Percentiles rank a stretch among this genome's conserved stretches.
These are phyloP conservation scores for Populus davidiana DNA, from an alignment of 345 rosid species.

Conservation along the genomic window DNA sequence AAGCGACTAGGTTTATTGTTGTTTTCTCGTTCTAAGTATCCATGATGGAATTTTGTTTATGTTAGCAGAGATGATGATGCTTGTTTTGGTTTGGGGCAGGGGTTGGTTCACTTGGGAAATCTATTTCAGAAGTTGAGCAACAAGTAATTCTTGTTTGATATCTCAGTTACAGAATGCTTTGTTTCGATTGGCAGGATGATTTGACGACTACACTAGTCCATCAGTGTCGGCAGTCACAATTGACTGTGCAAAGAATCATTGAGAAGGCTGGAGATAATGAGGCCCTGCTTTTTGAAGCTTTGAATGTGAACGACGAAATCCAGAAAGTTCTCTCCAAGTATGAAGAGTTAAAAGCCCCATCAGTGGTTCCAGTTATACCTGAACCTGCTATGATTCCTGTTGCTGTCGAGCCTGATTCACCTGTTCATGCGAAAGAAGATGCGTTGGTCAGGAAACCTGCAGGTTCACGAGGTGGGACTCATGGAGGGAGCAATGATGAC, in stretches of 20 bases:
- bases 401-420: constrained; percentile 74
- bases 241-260: constrained; percentile 63
- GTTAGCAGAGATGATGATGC: no score
- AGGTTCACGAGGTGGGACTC: constrained; percentile 49
- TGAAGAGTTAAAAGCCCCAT: constrained; percentile 64
- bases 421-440: constrained; percentile 50
- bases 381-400: constrained; percentile 93
- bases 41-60: no score
- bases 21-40: no score
- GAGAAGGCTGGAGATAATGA: constrained; percentile 82
- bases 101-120: background rate
- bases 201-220: constrained; percentile 65
- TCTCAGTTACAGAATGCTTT: background rate
- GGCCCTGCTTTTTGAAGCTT: constrained; percentile 81
- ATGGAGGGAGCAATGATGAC: constrained; percentile 62
- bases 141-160: background rate
- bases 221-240: constrained; percentile 70
- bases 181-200: constrained; percentile 58
- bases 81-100: no score
- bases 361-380: constrained; percentile 37
- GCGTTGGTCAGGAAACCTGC: constrained; percentile 73
- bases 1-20: no score
- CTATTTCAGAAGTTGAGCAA: background rate
- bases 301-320: constrained; percentile 88
- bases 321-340: constrained; percentile 71